Conservation (phyloP, 2,329 filamentous ascomycete genomes). For the Venturia asperata region DNA sequence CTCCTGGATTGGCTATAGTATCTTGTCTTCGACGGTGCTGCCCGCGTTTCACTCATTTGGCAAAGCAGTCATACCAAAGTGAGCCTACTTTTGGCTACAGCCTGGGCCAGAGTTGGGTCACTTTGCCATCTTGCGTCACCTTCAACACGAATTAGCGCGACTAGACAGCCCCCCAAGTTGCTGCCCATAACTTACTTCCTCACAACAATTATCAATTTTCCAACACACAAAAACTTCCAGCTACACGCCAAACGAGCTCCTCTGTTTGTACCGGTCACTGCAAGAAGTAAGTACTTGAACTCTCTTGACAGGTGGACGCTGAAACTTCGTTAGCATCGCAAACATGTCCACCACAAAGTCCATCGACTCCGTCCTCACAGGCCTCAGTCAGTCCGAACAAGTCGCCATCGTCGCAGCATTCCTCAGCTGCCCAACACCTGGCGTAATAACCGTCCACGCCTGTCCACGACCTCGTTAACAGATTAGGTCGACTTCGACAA, state of each 20-base stretch:
- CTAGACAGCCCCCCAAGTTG: not conserved
- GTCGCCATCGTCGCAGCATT: not conserved
- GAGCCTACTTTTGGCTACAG: not conserved
- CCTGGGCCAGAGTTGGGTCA: not conserved
- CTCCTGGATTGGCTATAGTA: too few species aligned
- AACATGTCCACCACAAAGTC: not conserved
- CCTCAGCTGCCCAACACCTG: not conserved
- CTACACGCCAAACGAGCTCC: not conserved
- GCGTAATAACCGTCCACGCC: not conserved
- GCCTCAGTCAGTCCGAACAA: not conserved
- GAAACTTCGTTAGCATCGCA: not conserved
- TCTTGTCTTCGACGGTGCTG: too few species aligned
- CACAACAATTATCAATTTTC: not conserved
- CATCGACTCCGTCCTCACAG: not conserved
- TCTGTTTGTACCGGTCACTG: too few species aligned
- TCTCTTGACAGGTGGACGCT: too few species aligned
- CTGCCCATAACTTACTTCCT: not conserved
- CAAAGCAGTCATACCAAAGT: not conserved
- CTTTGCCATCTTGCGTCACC: not conserved
- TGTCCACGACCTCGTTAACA: not conserved
- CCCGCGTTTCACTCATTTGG: too few species aligned
- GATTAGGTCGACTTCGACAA: slow-evolving; percentile 10
- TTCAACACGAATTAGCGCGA: not conserved
- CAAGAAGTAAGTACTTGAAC: not conserved
- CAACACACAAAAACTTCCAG: not conserved